Evolutionary conservation across 1,139 yeast genomes (phyloP).

Genomic region (Kluyveromyces sp.): DNA sequence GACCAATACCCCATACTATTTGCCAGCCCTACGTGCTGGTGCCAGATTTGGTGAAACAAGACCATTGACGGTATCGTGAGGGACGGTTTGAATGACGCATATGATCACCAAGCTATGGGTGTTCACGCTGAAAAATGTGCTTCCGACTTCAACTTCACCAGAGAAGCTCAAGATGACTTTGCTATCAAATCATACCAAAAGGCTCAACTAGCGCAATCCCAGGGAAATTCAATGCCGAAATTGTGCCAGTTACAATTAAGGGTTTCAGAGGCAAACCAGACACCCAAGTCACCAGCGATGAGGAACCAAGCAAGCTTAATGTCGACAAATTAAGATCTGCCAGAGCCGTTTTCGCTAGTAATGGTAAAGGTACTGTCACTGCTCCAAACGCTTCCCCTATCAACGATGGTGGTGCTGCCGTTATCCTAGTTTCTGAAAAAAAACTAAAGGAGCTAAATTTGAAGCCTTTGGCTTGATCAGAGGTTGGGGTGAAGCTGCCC

Average conservation of each 20-base stretch:
- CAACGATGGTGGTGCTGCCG: constrained; percentile 97
- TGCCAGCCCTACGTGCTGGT: constrained; percentile 80
- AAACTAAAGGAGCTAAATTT: constrained; percentile 78
- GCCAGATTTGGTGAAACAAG: constrained; percentile 75
- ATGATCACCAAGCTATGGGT: constrained; percentile 86
- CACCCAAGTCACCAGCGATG: constrained; percentile 58
- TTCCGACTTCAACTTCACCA: constrained; percentile 50
- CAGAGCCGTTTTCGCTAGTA: constrained; percentile 78
- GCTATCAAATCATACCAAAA: constrained; percentile 64
- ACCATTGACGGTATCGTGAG: constrained; percentile 82
- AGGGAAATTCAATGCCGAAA: constrained; percentile 72
- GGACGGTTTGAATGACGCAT: constrained; percentile 90
- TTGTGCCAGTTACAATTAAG: constrained; percentile 79
- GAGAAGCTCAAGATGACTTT: constrained; percentile 67
- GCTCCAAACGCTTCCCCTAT: constrained; percentile 95
- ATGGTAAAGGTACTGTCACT: constrained; percentile 87
- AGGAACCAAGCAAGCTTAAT: constrained; percentile 63
- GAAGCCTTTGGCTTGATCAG: constrained; percentile 78
- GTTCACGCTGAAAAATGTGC: constrained; percentile 96
- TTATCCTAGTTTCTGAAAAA: constrained; percentile 72
- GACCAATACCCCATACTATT: constrained; percentile 92
- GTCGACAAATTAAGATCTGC: constrained; percentile 70
- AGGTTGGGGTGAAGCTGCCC: constrained; percentile 99
- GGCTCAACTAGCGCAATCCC: constrained; percentile 71
- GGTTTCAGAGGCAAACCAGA: constrained; percentile 94